Conservation (phyloP, 805 yeast species). For the Candida ponderosae region DNA sequence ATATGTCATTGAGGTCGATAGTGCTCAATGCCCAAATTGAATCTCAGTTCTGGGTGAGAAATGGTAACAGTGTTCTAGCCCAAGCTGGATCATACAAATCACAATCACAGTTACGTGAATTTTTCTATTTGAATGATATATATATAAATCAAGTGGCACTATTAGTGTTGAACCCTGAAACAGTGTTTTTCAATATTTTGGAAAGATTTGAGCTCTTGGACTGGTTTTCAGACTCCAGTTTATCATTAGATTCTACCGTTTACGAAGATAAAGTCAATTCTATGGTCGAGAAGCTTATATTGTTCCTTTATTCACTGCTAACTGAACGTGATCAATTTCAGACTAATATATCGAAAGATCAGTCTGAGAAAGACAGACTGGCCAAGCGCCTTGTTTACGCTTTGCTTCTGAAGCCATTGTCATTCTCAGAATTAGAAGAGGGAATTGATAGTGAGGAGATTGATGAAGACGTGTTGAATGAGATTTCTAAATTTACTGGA, state of each 20-base stretch:
- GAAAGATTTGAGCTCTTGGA: slow-evolving; percentile 52
- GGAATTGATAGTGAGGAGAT: slow-evolving; percentile 35
- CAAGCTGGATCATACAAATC: slow-evolving; percentile 43
- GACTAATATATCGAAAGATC: slow-evolving; percentile 26
- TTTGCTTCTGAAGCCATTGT: slow-evolving; percentile 42
- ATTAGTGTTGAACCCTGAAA: slow-evolving; percentile 39
- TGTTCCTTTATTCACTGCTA: slow-evolving; percentile 59
- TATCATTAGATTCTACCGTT: slow-evolving; percentile 31
- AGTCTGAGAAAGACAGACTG: slow-evolving; percentile 21
- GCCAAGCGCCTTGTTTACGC: slow-evolving; percentile 39
- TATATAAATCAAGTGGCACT: slow-evolving; percentile 58
- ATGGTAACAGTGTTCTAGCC: slow-evolving; percentile 48
- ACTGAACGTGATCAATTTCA: slow-evolving; percentile 62
- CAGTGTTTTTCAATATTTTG: slow-evolving; percentile 48
- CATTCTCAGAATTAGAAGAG: slow-evolving; percentile 40
- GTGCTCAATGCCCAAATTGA: slow-evolving; percentile 56
- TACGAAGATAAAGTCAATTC: slow-evolving; percentile 40
- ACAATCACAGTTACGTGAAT: slow-evolving; percentile 30
- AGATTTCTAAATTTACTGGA: slow-evolving; percentile 51
- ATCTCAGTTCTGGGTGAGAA: slow-evolving; percentile 67
- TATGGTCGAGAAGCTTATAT: slow-evolving; percentile 74
- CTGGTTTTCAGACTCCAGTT: slow-evolving; percentile 35
- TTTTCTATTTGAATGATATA: slow-evolving; percentile 68
- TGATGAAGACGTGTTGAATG: slow-evolving; percentile 52
- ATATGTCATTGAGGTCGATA: slow-evolving; percentile 49